These are phyloP conservation scores for Gynostemma pentaphyllum DNA, from an alignment of 306 rosid species.

Conservation along the genomic window DNA sequence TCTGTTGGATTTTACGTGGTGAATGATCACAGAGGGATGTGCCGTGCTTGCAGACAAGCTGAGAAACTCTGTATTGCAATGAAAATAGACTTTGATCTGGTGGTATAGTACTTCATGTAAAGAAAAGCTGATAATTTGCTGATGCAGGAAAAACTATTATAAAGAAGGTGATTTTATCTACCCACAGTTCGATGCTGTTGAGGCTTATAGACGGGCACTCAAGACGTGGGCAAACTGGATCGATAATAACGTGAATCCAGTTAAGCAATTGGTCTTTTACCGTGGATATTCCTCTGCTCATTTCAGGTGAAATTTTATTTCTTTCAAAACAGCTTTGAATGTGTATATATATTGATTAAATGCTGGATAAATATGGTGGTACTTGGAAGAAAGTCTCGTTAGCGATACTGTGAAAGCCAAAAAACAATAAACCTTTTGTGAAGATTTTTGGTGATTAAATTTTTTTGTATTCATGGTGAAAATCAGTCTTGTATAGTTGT, in stretches of 20 bases:
- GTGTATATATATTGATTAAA: not conserved
- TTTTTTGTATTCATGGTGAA: not conserved
- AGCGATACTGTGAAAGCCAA: not conserved
- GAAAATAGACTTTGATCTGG: not conserved
- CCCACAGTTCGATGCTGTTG: conserved; percentile 65
- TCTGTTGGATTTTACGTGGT: conserved; percentile 4
- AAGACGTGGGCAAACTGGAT: conserved; percentile 88
- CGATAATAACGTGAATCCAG: conserved; percentile 55
- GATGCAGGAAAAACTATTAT: conserved; percentile 70
- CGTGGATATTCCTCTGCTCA: conserved; percentile 94
- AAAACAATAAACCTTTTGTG: not conserved
- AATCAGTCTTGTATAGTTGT: not conserved
- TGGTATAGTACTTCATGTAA: not conserved
- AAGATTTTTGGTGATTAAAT: not conserved
- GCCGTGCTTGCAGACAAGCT: not conserved
- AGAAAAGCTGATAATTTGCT: not conserved
- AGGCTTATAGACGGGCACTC: conserved; percentile 70
- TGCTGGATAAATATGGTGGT: not conserved
- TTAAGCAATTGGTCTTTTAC: conserved; percentile 62
- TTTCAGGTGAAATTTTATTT: conserved; percentile 48
- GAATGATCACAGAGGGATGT: not conserved
- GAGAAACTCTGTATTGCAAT: not conserved
- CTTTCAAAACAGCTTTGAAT: not conserved
- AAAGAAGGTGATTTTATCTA: conserved; percentile 70
- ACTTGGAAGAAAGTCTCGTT: not conserved